phyloP scores from a whole-genome alignment of 768 basidiomycete species.

The Collybia nuda region DNA sequence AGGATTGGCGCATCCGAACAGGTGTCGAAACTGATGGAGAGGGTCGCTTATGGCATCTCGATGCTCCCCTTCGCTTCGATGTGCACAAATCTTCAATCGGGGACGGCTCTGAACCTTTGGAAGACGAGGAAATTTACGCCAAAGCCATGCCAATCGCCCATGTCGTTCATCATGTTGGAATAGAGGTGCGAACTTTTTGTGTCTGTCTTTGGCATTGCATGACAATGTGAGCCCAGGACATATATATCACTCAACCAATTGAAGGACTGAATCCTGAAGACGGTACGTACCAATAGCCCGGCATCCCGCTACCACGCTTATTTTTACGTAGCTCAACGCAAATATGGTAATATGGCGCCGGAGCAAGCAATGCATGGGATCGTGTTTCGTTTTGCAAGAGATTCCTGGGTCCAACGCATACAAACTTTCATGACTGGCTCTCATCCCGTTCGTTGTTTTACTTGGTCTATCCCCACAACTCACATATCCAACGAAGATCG shows the following conservation, averaged over 20 bases:
- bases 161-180: constrained; percentile 6
- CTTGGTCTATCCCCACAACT: no score
- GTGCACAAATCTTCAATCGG: constrained; percentile 7
- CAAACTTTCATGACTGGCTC: constrained; percentile 10
- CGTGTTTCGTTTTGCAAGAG: constrained; percentile 7
- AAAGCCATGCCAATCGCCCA: constrained; percentile 13
- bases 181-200: no score
- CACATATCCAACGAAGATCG: background rate
- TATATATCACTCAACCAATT: constrained; percentile 10
- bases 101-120: constrained; percentile 2
- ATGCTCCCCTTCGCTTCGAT: constrained; percentile 9
- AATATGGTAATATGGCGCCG: constrained; percentile 9
- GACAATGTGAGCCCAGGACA: no score
- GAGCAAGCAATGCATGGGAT: constrained; percentile 6
- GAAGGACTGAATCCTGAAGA: background rate
- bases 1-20: constrained; percentile 10
- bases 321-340: background rate
- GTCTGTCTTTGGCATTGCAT: constrained; percentile 1
- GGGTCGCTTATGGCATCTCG: constrained; percentile 5
- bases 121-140: constrained; percentile 2
- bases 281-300: constrained; percentile 3
- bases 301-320: background rate
- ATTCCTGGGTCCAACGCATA: constrained; percentile 9
- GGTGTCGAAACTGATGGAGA: constrained; percentile 2
- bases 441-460: background rate